phyloP scores from a whole-genome alignment of 1,284 basidiomycete genomes.

The Cutaneotrichosporon cutaneum region DNA sequence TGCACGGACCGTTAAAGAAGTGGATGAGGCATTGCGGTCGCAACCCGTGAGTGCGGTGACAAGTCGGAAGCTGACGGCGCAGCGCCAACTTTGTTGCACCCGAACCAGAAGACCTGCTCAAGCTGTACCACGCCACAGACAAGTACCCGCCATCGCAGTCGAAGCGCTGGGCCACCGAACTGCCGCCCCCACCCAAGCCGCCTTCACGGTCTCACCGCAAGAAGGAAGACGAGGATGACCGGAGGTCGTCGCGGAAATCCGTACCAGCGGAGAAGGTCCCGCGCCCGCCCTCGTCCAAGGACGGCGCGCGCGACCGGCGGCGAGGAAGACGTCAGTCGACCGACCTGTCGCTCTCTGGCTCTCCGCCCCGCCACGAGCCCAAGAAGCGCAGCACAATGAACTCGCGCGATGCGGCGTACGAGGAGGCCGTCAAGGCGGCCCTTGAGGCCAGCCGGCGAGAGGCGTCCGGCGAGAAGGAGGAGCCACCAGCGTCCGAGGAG shows the following conservation, averaged over 20 bases:
- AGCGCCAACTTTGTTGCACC: conserved; percentile 44
- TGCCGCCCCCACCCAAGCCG: conserved; percentile 26
- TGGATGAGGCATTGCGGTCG: conserved; percentile 53
- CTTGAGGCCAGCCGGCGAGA: conserved; percentile 53
- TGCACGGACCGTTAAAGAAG: conserved; percentile 75
- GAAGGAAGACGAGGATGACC: conserved; percentile 22
- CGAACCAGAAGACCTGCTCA: conserved; percentile 40
- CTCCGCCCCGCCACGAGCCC: conserved; percentile 35
- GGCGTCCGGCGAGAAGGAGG: conserved; percentile 28
- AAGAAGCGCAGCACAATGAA: conserved; percentile 97
- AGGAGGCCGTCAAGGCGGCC: conserved; percentile 69
- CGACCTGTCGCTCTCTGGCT: conserved; percentile 21
- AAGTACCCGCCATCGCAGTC: conserved; percentile 50
- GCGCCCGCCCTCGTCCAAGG: conserved; percentile 15
- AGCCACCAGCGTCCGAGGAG: conserved; percentile 17
- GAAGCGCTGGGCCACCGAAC: conserved; percentile 45
- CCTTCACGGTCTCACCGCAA: conserved; percentile 37
- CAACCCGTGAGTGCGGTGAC: conserved; percentile 33
- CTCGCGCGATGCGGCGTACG: conserved; percentile 89
- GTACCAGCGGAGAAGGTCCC: conserved; percentile 3
- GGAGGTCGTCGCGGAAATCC: conserved; percentile 6
- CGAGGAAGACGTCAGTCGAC: conserved; percentile 19
- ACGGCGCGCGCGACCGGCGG: conserved; percentile 17
- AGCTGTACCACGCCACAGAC: conserved; percentile 37
- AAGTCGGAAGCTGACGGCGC: conserved; percentile 18